phyloP scores from a whole-genome alignment of 345 rosid genomes.

The Gossypium raimondii region DNA sequence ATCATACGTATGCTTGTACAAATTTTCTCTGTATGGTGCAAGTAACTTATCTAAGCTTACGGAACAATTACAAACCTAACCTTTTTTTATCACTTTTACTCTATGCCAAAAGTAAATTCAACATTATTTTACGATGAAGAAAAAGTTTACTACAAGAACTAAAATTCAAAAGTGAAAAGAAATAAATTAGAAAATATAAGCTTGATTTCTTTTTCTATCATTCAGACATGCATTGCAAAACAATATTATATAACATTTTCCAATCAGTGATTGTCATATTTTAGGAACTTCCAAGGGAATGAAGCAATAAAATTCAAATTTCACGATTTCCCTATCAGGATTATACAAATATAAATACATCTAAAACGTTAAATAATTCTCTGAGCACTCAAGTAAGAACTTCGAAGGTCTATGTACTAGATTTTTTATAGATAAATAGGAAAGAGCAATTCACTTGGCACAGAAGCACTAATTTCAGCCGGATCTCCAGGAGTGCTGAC shows the following conservation, averaged over 20 bases:
- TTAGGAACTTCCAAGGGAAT: not conserved
- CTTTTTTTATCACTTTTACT: not conserved
- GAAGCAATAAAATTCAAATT: constrained; percentile 6
- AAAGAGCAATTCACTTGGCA: constrained; percentile 55
- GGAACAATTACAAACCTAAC: not conserved
- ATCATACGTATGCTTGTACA: not conserved
- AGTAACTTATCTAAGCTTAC: not conserved
- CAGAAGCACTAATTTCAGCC: constrained; percentile 34
- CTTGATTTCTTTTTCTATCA: not conserved
- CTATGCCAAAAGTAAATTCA: not conserved
- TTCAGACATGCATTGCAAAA: not conserved
- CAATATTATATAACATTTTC: not conserved
- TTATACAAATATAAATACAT: not conserved
- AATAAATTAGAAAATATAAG: not conserved
- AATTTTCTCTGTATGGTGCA: not conserved
- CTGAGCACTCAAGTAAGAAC: not conserved
- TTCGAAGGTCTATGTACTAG: not conserved
- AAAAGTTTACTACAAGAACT: not conserved
- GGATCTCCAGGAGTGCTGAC: constrained; percentile 61
- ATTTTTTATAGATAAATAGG: not conserved
- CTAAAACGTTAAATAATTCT: not conserved
- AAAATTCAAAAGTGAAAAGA: not conserved
- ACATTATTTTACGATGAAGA: not conserved
- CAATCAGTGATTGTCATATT: not conserved
- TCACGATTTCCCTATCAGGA: not conserved